Evolutionary conservation across 73 alveolate genomes (phyloP), one percentile per base, ranked within the genome.

Genomic region (Paramecium pentaurelia): DNA sequence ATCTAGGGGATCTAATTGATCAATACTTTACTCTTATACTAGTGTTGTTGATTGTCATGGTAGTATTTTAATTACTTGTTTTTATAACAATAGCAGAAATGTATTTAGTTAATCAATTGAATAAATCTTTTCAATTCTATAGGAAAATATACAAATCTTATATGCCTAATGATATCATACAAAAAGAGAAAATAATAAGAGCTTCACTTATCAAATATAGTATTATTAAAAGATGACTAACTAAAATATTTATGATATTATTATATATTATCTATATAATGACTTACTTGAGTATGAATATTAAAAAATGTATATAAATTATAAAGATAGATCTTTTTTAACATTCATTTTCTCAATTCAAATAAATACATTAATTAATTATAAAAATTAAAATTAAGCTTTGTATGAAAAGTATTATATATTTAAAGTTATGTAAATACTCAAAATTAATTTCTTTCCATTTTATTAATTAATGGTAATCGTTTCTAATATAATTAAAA

Each of bases 121-220:
- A 75, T 20, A 75, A 75, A 75, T 30, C 88, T 4, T 75, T 75
- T 42, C 60, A 75, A 12, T 75, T 75, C 47, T 75, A 75, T 75
- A 30, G 88, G 14, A 36, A 75, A 42, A 42, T 75, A 18, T 75
- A 75, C 9, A 75, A 75, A 8, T 38, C 58, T 2, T 75, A 75
- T 75, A 75, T 75, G 88, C 88, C 88, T 6, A 75, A 75, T 22
- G 88, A 75, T 18, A 75, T 75, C 42, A 64, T 64, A 32, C 47
- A 64, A 34, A 64, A 64, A 64, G 84, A 64, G 22, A 64, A 64
- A 27, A 64, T 64, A 16, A 64, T 64, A 2, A 64, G 84, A 34
- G 84, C 84, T 3, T 64, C 84, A 64, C 84, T 64, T 32, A 64
- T 64, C 1, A 64, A 64, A 64, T 64, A 64, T 34, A 30, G 49